Evolutionary conservation across 73 alveolate genomes (phyloP).

Genomic region (Paramecium sexaurelia): DNA sequence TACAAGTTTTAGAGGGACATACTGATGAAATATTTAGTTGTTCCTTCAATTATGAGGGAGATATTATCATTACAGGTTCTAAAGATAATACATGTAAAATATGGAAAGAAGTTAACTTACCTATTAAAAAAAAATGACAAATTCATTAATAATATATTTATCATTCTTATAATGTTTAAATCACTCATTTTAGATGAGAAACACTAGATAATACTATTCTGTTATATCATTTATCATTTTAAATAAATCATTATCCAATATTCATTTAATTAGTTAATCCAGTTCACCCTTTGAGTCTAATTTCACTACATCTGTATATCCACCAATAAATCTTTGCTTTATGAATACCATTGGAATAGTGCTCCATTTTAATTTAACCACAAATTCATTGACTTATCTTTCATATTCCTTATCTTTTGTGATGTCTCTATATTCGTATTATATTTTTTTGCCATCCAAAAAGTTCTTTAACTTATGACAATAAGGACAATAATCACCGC

Average conservation of each 20-base stretch:
- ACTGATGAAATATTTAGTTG: constrained; percentile 99
- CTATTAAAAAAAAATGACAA: background rate
- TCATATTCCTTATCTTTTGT: constrained; percentile 14
- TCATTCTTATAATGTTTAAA: background rate
- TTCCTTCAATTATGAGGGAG: constrained; percentile 99
- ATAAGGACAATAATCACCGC: constrained; percentile 51
- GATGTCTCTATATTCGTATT: constrained; percentile 7
- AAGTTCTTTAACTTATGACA: background rate
- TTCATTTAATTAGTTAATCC: background rate
- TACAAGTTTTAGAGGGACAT: constrained; percentile 99
- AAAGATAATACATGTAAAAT: constrained; percentile 98
- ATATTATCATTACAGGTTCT: constrained; percentile 95
- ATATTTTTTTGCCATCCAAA: background rate
- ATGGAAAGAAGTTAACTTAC: constrained; percentile 86
- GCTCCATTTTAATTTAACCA: background rate
- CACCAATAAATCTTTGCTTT: background rate
- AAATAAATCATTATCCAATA: background rate
- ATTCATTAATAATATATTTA: background rate
- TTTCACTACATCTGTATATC: background rate
- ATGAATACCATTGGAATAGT: constrained; percentile 49
- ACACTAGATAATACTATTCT: background rate
- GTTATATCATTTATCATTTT: background rate
- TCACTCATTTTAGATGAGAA: background rate
- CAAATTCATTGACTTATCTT: background rate
- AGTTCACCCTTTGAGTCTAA: constrained; percentile 8